A percentile compares a stretch with the other conserved stretches of the same genome.
These are phyloP conservation scores for Lasiosphaeris hirsuta DNA, from an alignment of 495 filamentous ascomycete genomes.

Conservation along the genomic window DNA sequence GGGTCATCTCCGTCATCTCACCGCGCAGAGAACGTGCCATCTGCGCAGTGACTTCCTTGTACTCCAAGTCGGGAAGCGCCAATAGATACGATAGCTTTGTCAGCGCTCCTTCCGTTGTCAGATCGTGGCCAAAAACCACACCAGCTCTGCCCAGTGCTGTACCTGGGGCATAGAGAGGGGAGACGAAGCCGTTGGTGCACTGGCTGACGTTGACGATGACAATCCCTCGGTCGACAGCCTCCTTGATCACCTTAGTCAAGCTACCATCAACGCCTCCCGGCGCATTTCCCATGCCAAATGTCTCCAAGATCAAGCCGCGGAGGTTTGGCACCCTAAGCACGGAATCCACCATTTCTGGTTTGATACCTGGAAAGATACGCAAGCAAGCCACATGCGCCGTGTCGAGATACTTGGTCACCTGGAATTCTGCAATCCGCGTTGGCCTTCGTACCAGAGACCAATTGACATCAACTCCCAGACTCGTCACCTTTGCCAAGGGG, in stretches of 20 bases:
- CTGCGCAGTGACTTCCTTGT: constrained; percentile 58
- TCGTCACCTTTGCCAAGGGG: constrained; percentile 75
- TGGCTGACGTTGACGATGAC: constrained; percentile 93
- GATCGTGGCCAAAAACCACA: constrained; percentile 87
- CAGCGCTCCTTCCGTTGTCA: constrained; percentile 90
- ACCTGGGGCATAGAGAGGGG: constrained; percentile 87
- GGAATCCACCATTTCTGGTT: constrained; percentile 89
- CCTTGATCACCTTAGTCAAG: constrained; percentile 74
- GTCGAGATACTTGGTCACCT: constrained; percentile 72
- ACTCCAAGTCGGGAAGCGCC: constrained; percentile 58
- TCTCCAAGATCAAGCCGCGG: constrained; percentile 84
- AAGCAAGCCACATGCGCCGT: constrained; percentile 89
- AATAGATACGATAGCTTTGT: constrained; percentile 92
- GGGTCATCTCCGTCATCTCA: constrained; percentile 75
- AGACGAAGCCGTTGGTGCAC: constrained; percentile 84
- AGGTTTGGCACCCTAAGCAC: constrained; percentile 77
- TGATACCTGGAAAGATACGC: constrained; percentile 93
- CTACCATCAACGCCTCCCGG: constrained; percentile 80
- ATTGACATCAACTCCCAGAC: constrained; percentile 75
- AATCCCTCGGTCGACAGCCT: constrained; percentile 75
- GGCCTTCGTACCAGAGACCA: constrained; percentile 81
- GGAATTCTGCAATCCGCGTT: constrained; percentile 67
- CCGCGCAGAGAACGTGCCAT: constrained; percentile 80
- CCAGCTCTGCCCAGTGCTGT: constrained; percentile 82
- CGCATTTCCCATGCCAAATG: constrained; percentile 93